Percentiles rank a stretch among this genome's conserved stretches.
Conservation (phyloP, 139 green algal species). For the Picochlorum sp. region DNA sequence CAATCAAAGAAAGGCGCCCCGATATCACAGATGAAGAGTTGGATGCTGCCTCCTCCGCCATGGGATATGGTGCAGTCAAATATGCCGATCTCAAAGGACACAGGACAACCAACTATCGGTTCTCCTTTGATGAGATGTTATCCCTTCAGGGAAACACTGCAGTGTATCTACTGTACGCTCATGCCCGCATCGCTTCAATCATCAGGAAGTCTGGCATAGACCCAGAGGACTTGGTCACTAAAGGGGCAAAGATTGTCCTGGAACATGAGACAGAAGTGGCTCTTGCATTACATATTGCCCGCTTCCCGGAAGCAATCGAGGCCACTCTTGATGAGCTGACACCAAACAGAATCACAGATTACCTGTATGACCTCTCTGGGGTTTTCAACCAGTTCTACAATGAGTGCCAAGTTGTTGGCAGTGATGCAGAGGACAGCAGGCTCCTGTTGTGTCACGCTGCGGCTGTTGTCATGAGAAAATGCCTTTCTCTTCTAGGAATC, state of each 20-base stretch:
- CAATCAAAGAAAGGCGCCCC: slow-evolving; percentile 50
- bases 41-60: slow-evolving; percentile 50
- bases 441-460: slow-evolving; percentile 86
- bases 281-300: slow-evolving; percentile 59
- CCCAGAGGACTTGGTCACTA: slow-evolving; percentile 37
- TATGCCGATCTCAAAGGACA: slow-evolving; percentile 97
- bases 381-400: slow-evolving; percentile 92
- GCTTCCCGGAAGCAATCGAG: slow-evolving; percentile 72
- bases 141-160: slow-evolving; percentile 92
- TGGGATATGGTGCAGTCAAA: slow-evolving; percentile 94
- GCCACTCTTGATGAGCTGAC: slow-evolving; percentile 68
- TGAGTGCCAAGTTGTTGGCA: slow-evolving; percentile 87
- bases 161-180: slow-evolving; percentile 96
- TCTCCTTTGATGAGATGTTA: slow-evolving; percentile 92
- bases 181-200: slow-evolving; percentile 83
- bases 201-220: slow-evolving; percentile 62
- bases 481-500: slow-evolving; percentile 91
- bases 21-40: slow-evolving; percentile 47
- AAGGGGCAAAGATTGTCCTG: slow-evolving; percentile 32
- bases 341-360: slow-evolving; percentile 88
- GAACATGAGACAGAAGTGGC: slow-evolving; percentile 34
- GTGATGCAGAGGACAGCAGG: slow-evolving; percentile 61
- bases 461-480: slow-evolving; percentile 78
- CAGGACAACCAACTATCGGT: slow-evolving; percentile 91
- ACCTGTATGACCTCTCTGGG: slow-evolving; percentile 82